These are phyloP conservation scores for Xylariaceae sp. DNA, from an alignment of 2,329 filamentous ascomycete genomes.

Conservation along the genomic window DNA sequence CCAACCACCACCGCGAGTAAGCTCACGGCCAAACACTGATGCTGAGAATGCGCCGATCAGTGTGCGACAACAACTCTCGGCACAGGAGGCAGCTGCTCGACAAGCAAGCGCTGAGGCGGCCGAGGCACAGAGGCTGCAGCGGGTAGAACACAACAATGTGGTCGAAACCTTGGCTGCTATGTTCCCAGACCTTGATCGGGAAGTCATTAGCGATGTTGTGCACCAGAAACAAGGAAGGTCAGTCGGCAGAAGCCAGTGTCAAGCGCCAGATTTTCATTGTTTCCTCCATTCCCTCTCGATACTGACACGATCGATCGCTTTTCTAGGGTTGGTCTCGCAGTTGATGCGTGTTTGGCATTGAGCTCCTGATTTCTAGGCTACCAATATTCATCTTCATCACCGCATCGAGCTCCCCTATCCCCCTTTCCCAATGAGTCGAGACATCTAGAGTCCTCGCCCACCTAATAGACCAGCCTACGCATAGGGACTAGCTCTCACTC, in stretches of 20 bases:
- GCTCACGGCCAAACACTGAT: slow-evolving; percentile 31
- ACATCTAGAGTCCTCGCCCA: no score
- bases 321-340: slow-evolving; percentile 70
- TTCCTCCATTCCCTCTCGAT: no score
- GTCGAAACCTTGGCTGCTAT: slow-evolving; percentile 93
- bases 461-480: no score
- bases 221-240: slow-evolving; percentile 90
- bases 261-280: no score
- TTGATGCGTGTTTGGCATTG: slow-evolving; percentile 77
- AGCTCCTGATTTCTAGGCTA: slow-evolving; percentile 31
- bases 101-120: slow-evolving; percentile 88
- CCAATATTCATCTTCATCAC: not conserved
- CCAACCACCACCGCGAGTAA: slow-evolving; percentile 30
- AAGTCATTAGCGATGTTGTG: slow-evolving; percentile 95
- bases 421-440: no score
- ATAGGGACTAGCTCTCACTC: no score
- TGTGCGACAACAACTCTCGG: slow-evolving; percentile 49
- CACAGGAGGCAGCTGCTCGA: slow-evolving; percentile 81
- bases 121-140: slow-evolving; percentile 76
- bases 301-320: slow-evolving; percentile 3
- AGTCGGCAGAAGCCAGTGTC: no score
- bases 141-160: slow-evolving; percentile 80
- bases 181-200: slow-evolving; percentile 92
- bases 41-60: slow-evolving; percentile 30
- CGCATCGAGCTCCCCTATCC: no score